Percentiles rank a stretch among this genome's conserved stretches.
Conservation (phyloP, 108 stramenopile species). For the Fragilariopsis cylindrus region DNA sequence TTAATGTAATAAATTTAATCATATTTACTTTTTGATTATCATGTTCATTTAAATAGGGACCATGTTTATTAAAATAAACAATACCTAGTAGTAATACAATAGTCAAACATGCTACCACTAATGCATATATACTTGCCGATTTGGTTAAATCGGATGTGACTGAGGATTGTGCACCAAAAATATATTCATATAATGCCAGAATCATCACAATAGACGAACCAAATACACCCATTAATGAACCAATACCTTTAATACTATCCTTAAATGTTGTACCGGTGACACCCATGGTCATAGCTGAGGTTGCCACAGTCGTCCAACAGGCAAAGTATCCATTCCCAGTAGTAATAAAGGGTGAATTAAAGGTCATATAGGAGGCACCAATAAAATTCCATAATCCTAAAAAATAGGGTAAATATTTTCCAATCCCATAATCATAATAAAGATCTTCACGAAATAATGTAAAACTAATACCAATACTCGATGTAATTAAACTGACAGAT, state of each 20-base stretch:
- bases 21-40: background rate
- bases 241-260: conserved; percentile 2
- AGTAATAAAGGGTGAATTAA: conserved; percentile 47
- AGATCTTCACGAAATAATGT: conserved; percentile 15
- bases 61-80: conserved; percentile 16
- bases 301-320: conserved; percentile 45
- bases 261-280: conserved; percentile 17
- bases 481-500: conserved; percentile 18
- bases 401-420: background rate
- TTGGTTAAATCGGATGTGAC: conserved; percentile 13
- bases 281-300: conserved; percentile 31
- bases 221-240: conserved; percentile 38
- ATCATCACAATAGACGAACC: conserved; percentile 40
- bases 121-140: conserved; percentile 36
- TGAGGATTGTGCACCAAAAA: background rate
- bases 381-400: conserved; percentile 51
- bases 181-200: conserved; percentile 31
- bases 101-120: conserved; percentile 31
- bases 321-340: conserved; percentile 75
- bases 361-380: conserved; percentile 59
- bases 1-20: background rate
- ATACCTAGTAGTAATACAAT: conserved; percentile 4
- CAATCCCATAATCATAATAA: conserved; percentile 11
- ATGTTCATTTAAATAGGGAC: background rate
- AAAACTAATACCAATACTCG: conserved; percentile 11